These are phyloP conservation scores for Polyplosphaeria fusca DNA, from an alignment of 495 filamentous ascomycete species.

Conservation along the genomic window DNA sequence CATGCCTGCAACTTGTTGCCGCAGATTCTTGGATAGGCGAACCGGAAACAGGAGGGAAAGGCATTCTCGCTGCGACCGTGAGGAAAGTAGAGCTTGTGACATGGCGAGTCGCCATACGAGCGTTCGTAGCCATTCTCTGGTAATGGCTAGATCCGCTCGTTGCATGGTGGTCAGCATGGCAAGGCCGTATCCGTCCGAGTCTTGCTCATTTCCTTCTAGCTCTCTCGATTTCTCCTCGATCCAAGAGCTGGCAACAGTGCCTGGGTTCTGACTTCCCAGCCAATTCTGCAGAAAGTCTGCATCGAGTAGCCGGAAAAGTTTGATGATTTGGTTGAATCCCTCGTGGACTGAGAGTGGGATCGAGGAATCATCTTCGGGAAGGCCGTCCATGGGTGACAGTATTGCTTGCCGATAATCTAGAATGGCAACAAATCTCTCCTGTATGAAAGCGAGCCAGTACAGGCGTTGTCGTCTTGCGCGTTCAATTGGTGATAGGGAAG, in stretches of 20 bases:
- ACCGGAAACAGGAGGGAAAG: conserved; percentile 60
- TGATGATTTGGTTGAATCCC: conserved; percentile 34
- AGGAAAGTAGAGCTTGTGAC: conserved; percentile 50
- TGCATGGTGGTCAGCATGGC: conserved; percentile 51
- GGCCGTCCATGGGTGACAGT: conserved; percentile 15
- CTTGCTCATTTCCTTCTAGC: conserved; percentile 28
- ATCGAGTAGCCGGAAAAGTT: conserved; percentile 32
- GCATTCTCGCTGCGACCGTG: conserved; percentile 44
- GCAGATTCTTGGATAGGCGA: conserved; percentile 53
- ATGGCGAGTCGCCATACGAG: conserved; percentile 63
- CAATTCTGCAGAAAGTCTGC: conserved; percentile 30
- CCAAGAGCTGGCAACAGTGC: conserved; percentile 22
- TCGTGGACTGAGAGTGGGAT: conserved; percentile 25
- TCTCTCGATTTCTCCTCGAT: conserved; percentile 37
- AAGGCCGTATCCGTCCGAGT: conserved; percentile 10
- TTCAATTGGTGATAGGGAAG: conserved; percentile 46
- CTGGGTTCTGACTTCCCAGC: conserved; percentile 3
- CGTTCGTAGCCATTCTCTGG: conserved; percentile 60
- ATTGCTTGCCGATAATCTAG: conserved; percentile 24
- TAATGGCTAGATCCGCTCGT: conserved; percentile 60
- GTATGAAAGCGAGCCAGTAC: conserved; percentile 63
- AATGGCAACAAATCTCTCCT: conserved; percentile 36
- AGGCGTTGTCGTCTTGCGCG: conserved; percentile 54
- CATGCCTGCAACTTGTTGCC: conserved; percentile 51
- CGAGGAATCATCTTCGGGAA: conserved; percentile 27